A percentile compares a stretch with the other conserved stretches of the same genome.
phyloP scores from a whole-genome alignment of 208 protist species.

The Trypanosoma platydactyli region DNA sequence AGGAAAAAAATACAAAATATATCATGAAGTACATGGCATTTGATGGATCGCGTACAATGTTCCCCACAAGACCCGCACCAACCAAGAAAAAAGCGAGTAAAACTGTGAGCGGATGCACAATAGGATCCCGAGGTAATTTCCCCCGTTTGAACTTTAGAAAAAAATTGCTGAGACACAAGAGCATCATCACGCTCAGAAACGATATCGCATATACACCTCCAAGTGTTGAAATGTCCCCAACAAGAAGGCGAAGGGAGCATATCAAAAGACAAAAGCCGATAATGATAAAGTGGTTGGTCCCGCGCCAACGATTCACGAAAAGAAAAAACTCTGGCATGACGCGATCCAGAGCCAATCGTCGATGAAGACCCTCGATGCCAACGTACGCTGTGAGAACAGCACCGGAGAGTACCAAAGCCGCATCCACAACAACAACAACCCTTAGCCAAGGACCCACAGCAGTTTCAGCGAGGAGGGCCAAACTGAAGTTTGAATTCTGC shows the following conservation, averaged over 20 bases:
- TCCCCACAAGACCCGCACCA: constrained; percentile 41
- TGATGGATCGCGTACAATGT: constrained; percentile 45
- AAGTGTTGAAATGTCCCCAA: constrained; percentile 25
- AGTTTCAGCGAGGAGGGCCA: constrained; percentile 14
- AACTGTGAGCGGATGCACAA: constrained; percentile 25
- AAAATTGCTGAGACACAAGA: constrained; percentile 79
- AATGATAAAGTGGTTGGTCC: constrained; percentile 46
- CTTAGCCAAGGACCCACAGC: constrained; percentile 33
- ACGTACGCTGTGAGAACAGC: constrained; percentile 84
- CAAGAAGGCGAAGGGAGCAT: constrained; percentile 36
- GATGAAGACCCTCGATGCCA: constrained; percentile 31
- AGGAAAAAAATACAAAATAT: constrained; percentile 50
- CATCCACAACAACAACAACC: constrained; percentile 51
- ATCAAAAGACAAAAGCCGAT: constrained; percentile 41
- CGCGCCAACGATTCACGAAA: constrained; percentile 14
- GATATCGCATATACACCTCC: constrained; percentile 37
- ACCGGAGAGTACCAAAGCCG: constrained; percentile 66
- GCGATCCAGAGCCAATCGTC: constrained; percentile 61
- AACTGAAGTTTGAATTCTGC: constrained; percentile 15
- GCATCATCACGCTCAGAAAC: constrained; percentile 51
- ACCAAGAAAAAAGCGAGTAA: constrained; percentile 39
- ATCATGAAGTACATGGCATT: constrained; percentile 57
- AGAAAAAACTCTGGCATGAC: constrained; percentile 42
- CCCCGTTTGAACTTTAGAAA: constrained; percentile 86
- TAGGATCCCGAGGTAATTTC: constrained; percentile 27